Evolutionary conservation across 2,329 filamentous ascomycete species (phyloP).

Genomic region (Epichloe sibirici): DNA sequence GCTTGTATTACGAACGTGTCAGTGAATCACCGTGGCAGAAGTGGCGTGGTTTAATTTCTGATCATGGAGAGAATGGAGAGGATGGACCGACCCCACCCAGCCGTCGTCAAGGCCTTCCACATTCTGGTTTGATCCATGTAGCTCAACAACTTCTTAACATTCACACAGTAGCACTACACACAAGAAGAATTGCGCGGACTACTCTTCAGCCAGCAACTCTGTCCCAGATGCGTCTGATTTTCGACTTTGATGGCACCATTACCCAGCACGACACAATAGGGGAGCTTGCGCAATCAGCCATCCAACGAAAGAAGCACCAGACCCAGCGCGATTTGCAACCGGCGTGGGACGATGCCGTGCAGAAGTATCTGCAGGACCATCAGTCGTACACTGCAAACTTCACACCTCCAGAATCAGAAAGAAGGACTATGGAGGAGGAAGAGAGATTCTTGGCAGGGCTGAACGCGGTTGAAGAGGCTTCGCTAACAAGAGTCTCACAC

Average conservation of each 20-base stretch:
- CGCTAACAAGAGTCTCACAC: conserved; percentile 30
- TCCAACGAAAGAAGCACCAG: conserved; percentile 20
- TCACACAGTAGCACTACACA: no score
- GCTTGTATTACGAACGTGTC: not conserved
- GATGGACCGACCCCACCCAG: no score
- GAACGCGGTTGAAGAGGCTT: conserved; percentile 32
- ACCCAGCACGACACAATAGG: conserved; percentile 41
- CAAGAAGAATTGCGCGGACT: not conserved
- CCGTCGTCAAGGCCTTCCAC: no score
- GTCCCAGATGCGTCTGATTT: conserved; percentile 31
- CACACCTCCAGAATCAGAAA: conserved; percentile 17
- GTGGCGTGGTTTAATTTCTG: no score
- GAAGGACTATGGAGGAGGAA: conserved; percentile 27
- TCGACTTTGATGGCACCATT: conserved; percentile 51
- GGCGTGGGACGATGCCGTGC: conserved; percentile 33
- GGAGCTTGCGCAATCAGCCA: conserved; percentile 32
- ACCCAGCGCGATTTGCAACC: conserved; percentile 21
- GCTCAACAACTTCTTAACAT: no score
- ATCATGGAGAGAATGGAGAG: not conserved
- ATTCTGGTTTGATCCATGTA: no score
- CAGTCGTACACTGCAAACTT: conserved; percentile 24
- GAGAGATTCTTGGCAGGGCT: conserved; percentile 30
- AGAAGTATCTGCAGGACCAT: conserved; percentile 32
- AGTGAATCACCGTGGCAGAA: not conserved
- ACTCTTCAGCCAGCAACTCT: not conserved